Evolutionary conservation across 805 yeast species (phyloP).

Genomic region (Barnettozyma siamensis): DNA sequence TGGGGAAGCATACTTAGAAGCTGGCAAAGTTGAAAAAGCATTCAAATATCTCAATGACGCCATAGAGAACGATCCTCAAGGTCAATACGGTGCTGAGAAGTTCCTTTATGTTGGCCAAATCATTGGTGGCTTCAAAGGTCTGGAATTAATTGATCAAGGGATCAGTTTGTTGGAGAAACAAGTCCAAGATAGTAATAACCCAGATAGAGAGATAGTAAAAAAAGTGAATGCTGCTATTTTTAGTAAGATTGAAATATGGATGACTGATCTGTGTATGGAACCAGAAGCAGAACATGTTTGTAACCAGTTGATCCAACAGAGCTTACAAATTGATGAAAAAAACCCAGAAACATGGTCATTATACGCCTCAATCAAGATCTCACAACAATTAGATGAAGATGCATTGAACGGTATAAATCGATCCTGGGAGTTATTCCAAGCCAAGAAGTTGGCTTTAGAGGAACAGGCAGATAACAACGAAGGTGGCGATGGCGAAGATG

Average conservation of each 20-base stretch:
- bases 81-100: conserved; percentile 66
- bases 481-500: conserved; percentile 27
- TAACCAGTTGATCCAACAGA: conserved; percentile 59
- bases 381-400: conserved; percentile 72
- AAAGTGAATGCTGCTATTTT: conserved; percentile 74
- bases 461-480: conserved; percentile 36
- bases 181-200: conserved; percentile 23
- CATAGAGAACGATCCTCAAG: conserved; percentile 66
- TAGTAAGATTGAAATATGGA: conserved; percentile 90
- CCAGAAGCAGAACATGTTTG: conserved; percentile 80
- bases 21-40: conserved; percentile 74
- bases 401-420: conserved; percentile 62
- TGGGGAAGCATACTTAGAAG: conserved; percentile 78
- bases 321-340: conserved; percentile 51
- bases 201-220: conserved; percentile 36
- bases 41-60: conserved; percentile 54
- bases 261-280: conserved; percentile 97
- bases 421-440: conserved; percentile 67
- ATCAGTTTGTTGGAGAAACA: conserved; percentile 43
- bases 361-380: conserved; percentile 80
- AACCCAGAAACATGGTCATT: conserved; percentile 75
- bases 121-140: conserved; percentile 75
- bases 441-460: conserved; percentile 45
- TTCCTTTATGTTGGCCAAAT: conserved; percentile 89
- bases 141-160: conserved; percentile 57